A percentile compares a stretch with the other conserved stretches of the same genome.
Conservation (phyloP, 345 rosid genomes). For the Gossypium australe region DNA sequence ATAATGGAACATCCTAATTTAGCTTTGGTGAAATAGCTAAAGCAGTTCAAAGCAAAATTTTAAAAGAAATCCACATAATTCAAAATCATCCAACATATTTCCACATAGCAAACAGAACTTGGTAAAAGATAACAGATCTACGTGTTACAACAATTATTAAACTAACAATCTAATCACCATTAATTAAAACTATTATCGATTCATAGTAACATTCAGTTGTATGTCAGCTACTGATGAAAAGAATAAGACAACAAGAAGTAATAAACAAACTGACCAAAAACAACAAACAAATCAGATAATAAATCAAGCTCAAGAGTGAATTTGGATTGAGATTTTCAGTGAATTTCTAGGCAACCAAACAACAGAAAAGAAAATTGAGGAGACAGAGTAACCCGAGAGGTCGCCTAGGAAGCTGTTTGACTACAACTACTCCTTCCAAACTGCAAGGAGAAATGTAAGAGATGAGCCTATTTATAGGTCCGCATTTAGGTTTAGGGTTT, state of each 20-base stretch:
- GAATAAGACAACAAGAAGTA: background rate
- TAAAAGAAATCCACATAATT: background rate
- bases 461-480: conserved; percentile 5
- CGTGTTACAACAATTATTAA: background rate
- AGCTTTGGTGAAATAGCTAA: background rate
- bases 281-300: background rate
- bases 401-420: background rate
- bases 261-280: background rate
- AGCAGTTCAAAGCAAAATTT: background rate
- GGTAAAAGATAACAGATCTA: background rate
- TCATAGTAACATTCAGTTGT: background rate
- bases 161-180: no score
- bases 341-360: conserved; percentile 1
- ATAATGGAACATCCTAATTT: background rate
- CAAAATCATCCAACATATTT: background rate
- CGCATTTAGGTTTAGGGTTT: background rate
- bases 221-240: background rate
- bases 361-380: background rate
- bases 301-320: background rate
- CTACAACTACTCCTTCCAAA: background rate
- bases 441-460: background rate
- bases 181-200: no score
- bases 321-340: no score
- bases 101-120: background rate
- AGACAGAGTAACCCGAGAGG: conserved; percentile 15